Percentiles rank a stretch among this genome's conserved stretches.
Evolutionary conservation across 2,329 filamentous ascomycete species (phyloP).

Genomic region (Penicillium capsulatum): DNA sequence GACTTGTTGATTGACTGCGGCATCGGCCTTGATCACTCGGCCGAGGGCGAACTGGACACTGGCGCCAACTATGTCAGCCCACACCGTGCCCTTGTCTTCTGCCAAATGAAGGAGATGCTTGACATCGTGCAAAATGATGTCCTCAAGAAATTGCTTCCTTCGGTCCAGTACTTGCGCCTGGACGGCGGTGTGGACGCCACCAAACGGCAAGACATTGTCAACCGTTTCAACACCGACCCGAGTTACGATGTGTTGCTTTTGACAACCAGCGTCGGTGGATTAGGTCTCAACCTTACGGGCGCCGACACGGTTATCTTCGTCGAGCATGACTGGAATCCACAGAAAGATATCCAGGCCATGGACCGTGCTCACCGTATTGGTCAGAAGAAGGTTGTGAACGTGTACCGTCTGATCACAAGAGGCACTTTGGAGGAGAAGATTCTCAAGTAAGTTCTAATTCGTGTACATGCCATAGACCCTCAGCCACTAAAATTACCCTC

Average conservation of each 20-base stretch:
- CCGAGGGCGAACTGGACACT: slow-evolving; percentile 53
- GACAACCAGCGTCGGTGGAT: slow-evolving; percentile 89
- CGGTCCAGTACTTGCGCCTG: slow-evolving; percentile 87
- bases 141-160: slow-evolving; percentile 82
- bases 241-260: slow-evolving; percentile 91
- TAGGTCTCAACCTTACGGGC: slow-evolving; percentile 91
- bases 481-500: slow-evolving; percentile 18
- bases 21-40: slow-evolving; percentile 68
- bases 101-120: slow-evolving; percentile 99
- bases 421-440: slow-evolving; percentile 99
- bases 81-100: slow-evolving; percentile 93
- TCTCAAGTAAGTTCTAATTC: slow-evolving; percentile 57
- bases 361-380: slow-evolving; percentile 96
- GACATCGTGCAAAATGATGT: slow-evolving; percentile 98
- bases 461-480: neutral
- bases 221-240: slow-evolving; percentile 96
- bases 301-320: slow-evolving; percentile 99
- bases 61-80: slow-evolving; percentile 82
- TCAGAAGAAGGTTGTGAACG: slow-evolving; percentile 99
- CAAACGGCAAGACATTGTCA: slow-evolving; percentile 94
- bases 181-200: slow-evolving; percentile 91
- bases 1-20: slow-evolving; percentile 98
- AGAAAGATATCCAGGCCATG: slow-evolving; percentile 98
- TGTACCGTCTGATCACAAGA: slow-evolving; percentile 92
- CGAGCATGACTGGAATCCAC: slow-evolving; percentile 99